These are phyloP conservation scores for Aspergillus uvarum DNA, from an alignment of 2,329 filamentous ascomycete species.

Conservation along the genomic window DNA sequence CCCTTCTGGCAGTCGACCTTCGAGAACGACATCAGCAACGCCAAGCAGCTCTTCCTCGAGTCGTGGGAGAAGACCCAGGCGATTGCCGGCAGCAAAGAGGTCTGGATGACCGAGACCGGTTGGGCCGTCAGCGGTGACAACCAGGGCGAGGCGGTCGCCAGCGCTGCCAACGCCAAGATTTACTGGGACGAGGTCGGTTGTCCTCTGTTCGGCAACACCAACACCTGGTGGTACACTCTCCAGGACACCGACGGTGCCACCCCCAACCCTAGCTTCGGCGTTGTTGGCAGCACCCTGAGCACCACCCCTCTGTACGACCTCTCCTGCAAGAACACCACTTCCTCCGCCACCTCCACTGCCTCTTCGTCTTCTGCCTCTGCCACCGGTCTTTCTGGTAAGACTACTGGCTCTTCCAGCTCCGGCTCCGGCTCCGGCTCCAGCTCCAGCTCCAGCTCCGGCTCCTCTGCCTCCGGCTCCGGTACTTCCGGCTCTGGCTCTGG, in stretches of 20 bases:
- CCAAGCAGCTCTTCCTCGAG: conserved; percentile 65
- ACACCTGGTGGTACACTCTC: conserved; percentile 48
- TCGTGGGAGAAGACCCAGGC: conserved; percentile 61
- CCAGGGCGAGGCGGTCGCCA: conserved; percentile 63
- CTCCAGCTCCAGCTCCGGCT: conserved; percentile 13
- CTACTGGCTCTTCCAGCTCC: not conserved
- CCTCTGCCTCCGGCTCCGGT: conserved; percentile 8
- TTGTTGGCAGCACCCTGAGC: conserved; percentile 34
- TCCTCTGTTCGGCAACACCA: conserved; percentile 46
- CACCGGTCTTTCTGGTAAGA: not conserved
- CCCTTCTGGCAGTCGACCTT: conserved; percentile 75
- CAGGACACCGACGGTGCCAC: conserved; percentile 31
- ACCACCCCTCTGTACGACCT: conserved; percentile 42
- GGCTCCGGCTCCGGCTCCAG: conserved; percentile 14
- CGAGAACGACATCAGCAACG: conserved; percentile 64
- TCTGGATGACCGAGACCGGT: conserved; percentile 88
- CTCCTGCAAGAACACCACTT: conserved; percentile 32
- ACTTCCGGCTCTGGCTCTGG: conserved; percentile 27
- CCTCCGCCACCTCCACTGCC: conserved; percentile 24
- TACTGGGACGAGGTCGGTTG: conserved; percentile 82
- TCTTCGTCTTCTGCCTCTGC: conserved; percentile 12
- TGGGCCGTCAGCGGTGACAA: conserved; percentile 73
- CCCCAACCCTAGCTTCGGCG: conserved; percentile 42
- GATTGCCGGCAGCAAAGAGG: conserved; percentile 64
- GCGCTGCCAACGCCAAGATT: conserved; percentile 66